phyloP scores from a whole-genome alignment of 2,329 filamentous ascomycete species.

The Sordariomycetes sp. region DNA sequence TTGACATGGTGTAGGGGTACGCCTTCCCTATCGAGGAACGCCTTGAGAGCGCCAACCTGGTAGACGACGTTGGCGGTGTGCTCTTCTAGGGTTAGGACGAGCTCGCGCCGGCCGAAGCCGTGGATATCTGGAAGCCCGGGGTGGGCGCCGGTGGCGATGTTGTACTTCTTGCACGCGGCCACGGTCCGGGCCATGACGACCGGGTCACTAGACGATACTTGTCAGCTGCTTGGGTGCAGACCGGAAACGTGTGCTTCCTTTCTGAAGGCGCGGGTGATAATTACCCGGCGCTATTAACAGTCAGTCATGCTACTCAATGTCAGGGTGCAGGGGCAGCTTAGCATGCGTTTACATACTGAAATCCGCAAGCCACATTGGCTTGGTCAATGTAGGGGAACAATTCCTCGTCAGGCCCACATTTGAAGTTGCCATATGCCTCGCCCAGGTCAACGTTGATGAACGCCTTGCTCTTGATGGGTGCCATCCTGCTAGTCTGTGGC shows the following conservation, averaged over 20 bases:
- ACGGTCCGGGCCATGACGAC: constrained; percentile 7
- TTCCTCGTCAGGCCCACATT: constrained; percentile 43
- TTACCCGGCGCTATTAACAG: neutral
- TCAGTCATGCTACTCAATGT: neutral
- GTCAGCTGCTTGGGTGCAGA: too few relatives aligned
- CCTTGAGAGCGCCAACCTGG: constrained; percentile 7
- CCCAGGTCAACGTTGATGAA: constrained; percentile 33
- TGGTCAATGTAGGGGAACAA: constrained; percentile 49
- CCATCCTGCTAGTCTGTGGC: too few relatives aligned
- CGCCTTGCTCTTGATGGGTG: constrained; percentile 7
- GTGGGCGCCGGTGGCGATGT: constrained; percentile 6
- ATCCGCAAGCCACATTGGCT: constrained; percentile 50
- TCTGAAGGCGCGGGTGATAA: too few relatives aligned
- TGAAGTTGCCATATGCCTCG: constrained; percentile 34
- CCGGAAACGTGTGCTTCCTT: too few relatives aligned
- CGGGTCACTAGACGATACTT: constrained; percentile 7
- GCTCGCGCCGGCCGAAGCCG: constrained; percentile 6
- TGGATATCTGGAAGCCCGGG: constrained; percentile 6
- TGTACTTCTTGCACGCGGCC: neutral
- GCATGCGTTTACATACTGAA: constrained; percentile 32
- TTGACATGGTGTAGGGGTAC: constrained; percentile 10
- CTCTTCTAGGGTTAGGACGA: constrained; percentile 4
- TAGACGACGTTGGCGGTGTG: constrained; percentile 6
- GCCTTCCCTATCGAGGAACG: constrained; percentile 9
- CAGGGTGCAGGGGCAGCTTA: too few relatives aligned